A percentile compares a stretch with the other conserved stretches of the same genome.
Conservation (phyloP, 768 basidiomycete species). For the Mycena maculata region DNA sequence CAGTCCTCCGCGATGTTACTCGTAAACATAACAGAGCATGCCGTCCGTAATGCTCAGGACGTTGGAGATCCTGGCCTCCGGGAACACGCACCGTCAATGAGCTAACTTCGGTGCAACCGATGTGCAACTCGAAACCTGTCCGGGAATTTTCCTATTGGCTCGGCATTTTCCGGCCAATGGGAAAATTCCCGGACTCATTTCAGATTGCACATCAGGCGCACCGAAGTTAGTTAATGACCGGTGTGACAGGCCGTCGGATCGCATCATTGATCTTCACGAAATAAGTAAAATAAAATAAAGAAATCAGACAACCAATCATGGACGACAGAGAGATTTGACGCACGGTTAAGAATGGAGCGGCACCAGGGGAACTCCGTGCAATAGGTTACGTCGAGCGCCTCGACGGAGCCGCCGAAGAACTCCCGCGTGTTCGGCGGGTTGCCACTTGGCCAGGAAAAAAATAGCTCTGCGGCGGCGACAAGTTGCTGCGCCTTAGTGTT, state of each 20-base stretch:
- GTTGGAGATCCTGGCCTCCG: slow-evolving; percentile 40
- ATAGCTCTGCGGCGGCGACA: too few relatives aligned
- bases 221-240: too few relatives aligned
- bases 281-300: too few relatives aligned
- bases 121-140: too few relatives aligned
- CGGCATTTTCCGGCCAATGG: too few relatives aligned
- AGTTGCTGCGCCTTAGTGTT: too few relatives aligned
- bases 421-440: slow-evolving; percentile 38
- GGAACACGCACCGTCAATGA: too few relatives aligned
- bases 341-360: slow-evolving; percentile 35
- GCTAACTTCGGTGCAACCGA: too few relatives aligned
- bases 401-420: slow-evolving; percentile 47
- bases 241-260: slow-evolving; percentile 45
- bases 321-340: slow-evolving; percentile 17
- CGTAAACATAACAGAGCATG: slow-evolving; percentile 50
- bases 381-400: slow-evolving; percentile 37
- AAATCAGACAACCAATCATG: not conserved
- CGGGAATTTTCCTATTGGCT: too few relatives aligned
- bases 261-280: slow-evolving; percentile 40
- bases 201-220: too few relatives aligned
- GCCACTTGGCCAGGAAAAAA: slow-evolving; percentile 42
- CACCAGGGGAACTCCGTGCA: slow-evolving; percentile 43
- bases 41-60: slow-evolving; percentile 47
- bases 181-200: too few relatives aligned
- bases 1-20: too few relatives aligned